Evolutionary conservation across 371 early-diverging fungal genomes (phyloP).

Genomic region (Circinella minor): DNA sequence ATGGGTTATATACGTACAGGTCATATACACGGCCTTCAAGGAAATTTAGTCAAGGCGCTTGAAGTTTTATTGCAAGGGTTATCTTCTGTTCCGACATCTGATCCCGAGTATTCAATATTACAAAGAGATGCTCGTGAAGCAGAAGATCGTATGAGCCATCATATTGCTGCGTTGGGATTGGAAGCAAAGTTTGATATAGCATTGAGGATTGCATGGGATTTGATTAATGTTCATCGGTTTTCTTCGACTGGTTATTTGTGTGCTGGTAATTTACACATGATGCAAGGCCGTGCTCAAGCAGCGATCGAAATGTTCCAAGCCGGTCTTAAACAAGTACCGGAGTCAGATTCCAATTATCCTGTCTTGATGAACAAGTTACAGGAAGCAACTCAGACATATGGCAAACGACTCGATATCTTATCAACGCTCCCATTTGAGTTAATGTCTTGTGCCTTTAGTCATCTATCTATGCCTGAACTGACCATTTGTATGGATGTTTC

Average conservation of each 20-base stretch:
- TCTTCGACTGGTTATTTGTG: slow-evolving; percentile 6
- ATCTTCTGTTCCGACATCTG: background rate
- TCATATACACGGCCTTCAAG: slow-evolving; percentile 1
- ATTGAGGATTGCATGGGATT: slow-evolving; percentile 1
- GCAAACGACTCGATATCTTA: background rate
- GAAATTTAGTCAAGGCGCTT: background rate
- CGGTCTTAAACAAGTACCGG: background rate
- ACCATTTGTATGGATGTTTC: slow-evolving; percentile 2
- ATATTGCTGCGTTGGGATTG: background rate
- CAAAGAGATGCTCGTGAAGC: background rate
- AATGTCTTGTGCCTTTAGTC: background rate
- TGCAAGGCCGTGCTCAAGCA: background rate
- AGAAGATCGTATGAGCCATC: background rate
- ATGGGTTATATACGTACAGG: slow-evolving; percentile 1
- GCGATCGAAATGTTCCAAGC: background rate
- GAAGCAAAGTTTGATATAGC: background rate
- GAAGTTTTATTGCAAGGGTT: background rate
- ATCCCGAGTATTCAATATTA: background rate
- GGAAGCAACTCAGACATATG: background rate
- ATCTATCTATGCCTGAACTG: background rate
- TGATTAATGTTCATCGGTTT: background rate
- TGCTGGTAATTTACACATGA: background rate
- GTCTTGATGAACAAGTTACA: background rate
- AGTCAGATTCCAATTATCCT: background rate
- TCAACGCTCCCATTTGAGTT: background rate